These are phyloP conservation scores for Pisolithus tinctorius DNA, from an alignment of 768 basidiomycete genomes.

Conservation along the genomic window DNA sequence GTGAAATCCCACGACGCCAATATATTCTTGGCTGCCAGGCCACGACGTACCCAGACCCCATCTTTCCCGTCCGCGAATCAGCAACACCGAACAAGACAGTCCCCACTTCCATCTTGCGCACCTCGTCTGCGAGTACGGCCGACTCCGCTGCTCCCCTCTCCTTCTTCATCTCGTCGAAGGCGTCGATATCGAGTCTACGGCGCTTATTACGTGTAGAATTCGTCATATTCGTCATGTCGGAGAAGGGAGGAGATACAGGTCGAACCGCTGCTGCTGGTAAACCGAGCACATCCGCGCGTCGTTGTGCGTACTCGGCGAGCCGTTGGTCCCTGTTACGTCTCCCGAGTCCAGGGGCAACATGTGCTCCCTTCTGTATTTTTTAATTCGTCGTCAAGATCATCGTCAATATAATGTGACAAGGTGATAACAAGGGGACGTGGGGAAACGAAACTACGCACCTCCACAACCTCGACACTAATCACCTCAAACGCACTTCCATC, in stretches of 20 bases:
- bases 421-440: not conserved
- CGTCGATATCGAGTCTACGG: conserved; percentile 16
- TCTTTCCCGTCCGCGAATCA: conserved; percentile 23
- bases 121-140: conserved; percentile 29
- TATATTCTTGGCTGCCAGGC: not conserved
- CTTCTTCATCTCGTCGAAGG: conserved; percentile 15
- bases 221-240: conserved; percentile 27
- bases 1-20: not conserved
- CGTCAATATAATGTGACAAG: conserved; percentile 1
- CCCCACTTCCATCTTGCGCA: conserved; percentile 35
- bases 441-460: conserved; percentile 37
- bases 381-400: not conserved
- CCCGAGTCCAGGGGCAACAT: conserved; percentile 47
- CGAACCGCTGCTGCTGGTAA: conserved; percentile 8
- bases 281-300: conserved; percentile 42
- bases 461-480: conserved; percentile 52
- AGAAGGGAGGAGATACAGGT: conserved; percentile 23
- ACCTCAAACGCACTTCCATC: conserved; percentile 75
- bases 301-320: conserved; percentile 57
- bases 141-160: conserved; percentile 14
- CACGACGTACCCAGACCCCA: conserved; percentile 38
- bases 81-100: conserved; percentile 44
- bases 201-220: conserved; percentile 16
- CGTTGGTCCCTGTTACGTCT: conserved; percentile 60
- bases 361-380: conserved; percentile 40